These are phyloP conservation scores for Trichosporon faecale DNA, from an alignment of 1,284 basidiomycete genomes.

Conservation along the genomic window DNA sequence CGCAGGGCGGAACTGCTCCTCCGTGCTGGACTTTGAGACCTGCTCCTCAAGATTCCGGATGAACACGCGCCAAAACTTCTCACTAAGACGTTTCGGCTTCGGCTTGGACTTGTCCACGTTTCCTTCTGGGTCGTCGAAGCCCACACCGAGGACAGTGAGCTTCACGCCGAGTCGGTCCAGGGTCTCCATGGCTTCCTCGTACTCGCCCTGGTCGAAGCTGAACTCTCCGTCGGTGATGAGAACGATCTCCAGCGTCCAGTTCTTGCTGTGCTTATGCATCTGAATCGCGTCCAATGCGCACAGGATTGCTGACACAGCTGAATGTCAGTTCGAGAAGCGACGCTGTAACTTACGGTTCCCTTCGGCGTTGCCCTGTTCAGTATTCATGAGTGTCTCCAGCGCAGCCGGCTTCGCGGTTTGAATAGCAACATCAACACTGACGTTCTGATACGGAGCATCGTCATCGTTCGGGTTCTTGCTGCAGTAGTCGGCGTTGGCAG, in stretches of 20 bases:
- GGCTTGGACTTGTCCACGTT: slow-evolving; percentile 44
- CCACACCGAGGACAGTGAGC: slow-evolving; percentile 58
- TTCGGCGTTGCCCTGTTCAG: slow-evolving; percentile 56
- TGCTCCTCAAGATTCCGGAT: slow-evolving; percentile 55
- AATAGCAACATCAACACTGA: slow-evolving; percentile 73
- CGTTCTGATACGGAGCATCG: slow-evolving; percentile 62
- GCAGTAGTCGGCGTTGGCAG: slow-evolving; percentile 56
- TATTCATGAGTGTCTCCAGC: slow-evolving; percentile 67
- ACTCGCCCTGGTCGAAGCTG: slow-evolving; percentile 57
- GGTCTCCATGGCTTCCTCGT: slow-evolving; percentile 64
- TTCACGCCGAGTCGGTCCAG: slow-evolving; percentile 62
- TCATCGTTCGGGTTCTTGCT: slow-evolving; percentile 40
- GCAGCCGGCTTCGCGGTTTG: slow-evolving; percentile 71
- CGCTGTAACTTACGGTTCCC: slow-evolving; percentile 41
- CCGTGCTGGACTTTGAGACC: slow-evolving; percentile 47
- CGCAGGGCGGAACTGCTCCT: slow-evolving; percentile 54
- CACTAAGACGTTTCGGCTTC: slow-evolving; percentile 61
- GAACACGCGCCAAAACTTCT: slow-evolving; percentile 64
- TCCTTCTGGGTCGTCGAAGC: slow-evolving; percentile 32
- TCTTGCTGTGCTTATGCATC: slow-evolving; percentile 59
- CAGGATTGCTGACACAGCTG: slow-evolving; percentile 82
- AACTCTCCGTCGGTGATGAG: slow-evolving; percentile 71
- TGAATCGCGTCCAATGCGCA: slow-evolving; percentile 70
- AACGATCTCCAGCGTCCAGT: slow-evolving; percentile 77
- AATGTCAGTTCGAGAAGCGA: slow-evolving; percentile 6